Base-by-base conservation (phyloP, 2,329 filamentous ascomycete genomes). In the Cladosporium oxysporum region DNA sequence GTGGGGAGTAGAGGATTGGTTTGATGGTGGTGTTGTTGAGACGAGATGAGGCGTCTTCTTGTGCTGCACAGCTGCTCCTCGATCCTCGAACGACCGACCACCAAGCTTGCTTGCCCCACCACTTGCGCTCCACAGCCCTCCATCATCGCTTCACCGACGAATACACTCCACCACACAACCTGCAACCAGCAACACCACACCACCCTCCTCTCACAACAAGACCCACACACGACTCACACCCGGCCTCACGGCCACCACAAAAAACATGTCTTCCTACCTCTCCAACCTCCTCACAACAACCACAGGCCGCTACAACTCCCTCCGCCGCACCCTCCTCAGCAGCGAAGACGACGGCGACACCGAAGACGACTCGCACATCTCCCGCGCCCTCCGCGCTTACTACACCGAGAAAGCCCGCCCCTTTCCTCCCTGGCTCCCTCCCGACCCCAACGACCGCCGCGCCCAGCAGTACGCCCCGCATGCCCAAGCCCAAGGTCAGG, bases 291-390 rank as follows among this genome's bases (percentile, higher is more conserved):
- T 82, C 79, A 87, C 79, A 73, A 82, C 78, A 70, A 87, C 77
- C 70, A 87, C 79, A 75, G 82, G 84, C 53, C 82, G 84, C 62
- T 86, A 88, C 78, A 86, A 82, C 76, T 83, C 83, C 55, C 80
- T 88, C 64, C 85, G 85, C 47, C 84, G 80, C 66, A 89, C 89
- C 68, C 88, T 92, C 68, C 87, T 93, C 69, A 87, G 91, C 41
- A 79, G 79, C 76, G 83, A 84, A 75, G 79, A 79, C 65, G 83
- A 84, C 75, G 83, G 83, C 73, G 82, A 84, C 75, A 83, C 82
- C 62, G 82, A 96, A 79, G 93, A 98, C 81, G 92, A 96, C 81
- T 96, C 93, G 2, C 93, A 98, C 82, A 91, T 98, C 74, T 96
- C 92, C 80, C 91, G 95, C 73, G 93, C 96, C 41, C 87, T 99